Evolutionary conservation across 108 stramenopile genomes (phyloP).

Genomic region (Cyclotella atomus): DNA sequence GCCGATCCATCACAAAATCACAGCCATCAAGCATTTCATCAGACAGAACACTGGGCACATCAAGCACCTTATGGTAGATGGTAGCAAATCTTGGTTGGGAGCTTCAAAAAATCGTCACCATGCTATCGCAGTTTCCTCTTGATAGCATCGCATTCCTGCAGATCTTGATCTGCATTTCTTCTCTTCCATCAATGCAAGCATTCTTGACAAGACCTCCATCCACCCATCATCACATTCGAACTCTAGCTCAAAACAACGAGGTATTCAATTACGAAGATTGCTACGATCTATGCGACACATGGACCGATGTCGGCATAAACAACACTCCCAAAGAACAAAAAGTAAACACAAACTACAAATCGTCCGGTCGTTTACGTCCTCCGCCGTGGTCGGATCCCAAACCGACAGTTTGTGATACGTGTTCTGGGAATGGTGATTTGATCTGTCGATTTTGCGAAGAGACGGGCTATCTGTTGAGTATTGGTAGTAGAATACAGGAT

Average conservation of each 20-base stretch:
- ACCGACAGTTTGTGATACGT: slow-evolving; percentile 26
- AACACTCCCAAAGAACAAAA: neutral
- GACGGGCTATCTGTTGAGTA: slow-evolving; percentile 26
- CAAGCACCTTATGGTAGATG: too few species aligned
- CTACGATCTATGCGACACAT: slow-evolving; percentile 39
- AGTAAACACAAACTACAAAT: neutral
- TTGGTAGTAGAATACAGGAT: slow-evolving; percentile 36
- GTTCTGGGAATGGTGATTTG: slow-evolving; percentile 20
- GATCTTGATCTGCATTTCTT: neutral
- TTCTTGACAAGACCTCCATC: neutral
- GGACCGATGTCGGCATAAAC: neutral
- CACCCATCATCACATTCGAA: too few species aligned
- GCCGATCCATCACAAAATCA: too few species aligned
- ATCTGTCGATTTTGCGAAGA: slow-evolving; percentile 44
- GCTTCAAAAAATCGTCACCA: too few species aligned
- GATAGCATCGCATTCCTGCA: too few species aligned
- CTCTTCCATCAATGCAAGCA: slow-evolving; percentile 1
- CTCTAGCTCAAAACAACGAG: too few species aligned
- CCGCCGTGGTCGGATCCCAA: slow-evolving; percentile 14
- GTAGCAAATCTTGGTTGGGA: too few species aligned
- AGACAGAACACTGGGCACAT: too few species aligned
- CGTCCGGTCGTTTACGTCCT: slow-evolving; percentile 8
- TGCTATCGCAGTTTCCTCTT: too few species aligned
- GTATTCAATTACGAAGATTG: slow-evolving; percentile 43
- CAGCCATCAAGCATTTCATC: too few species aligned